Base-by-base conservation (phyloP, 176 grass and related monocot genomes). In the Pharus latifolius region DNA sequence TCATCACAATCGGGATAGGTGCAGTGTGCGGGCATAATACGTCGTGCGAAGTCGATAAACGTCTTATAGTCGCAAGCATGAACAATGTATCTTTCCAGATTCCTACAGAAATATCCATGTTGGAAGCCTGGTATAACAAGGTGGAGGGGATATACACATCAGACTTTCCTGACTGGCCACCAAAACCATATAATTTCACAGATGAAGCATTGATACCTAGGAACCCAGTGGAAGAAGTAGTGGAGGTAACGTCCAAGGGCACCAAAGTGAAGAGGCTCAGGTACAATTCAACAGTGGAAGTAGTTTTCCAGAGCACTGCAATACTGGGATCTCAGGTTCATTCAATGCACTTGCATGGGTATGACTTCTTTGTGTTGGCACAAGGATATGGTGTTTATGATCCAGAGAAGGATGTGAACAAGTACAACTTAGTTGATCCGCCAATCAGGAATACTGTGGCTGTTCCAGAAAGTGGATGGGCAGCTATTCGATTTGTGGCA, bases 321-420 rank as follows among this genome's bases (percentile, higher is more conserved):
- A 74, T 43, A 28, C 33, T 74, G 26, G 48, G 51, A 11, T 46
- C 70, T 2, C 57, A 64, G 52, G 52, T 24, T 7, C 73, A 77
- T 49, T 57, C 73, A 16, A 52, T 77, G 26, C 59, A 77, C 48
- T 27, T 77, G 23, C 73, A 77, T 43, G 73, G 73, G 34, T 77
- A 65, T 65, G 65, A 61, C 31, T 77, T 77, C n/a, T 53, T 63
- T 42, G 44, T 65, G 17, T 27, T 77, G 6, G 73, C 57, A 2
- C 63, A 51, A 37, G 73, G 73, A 40, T 65, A 14, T 29, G 73
- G 73, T 7, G 53, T 65, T 47, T 77, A 77, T 27, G 17, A 77
- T 32, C 57, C 55, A 8, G 33, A 22, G 7, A 65, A 52, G 7
- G 73, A 34, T 22, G 3, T 13, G 11, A 52, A 52, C 17, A 65